phyloP scores from a whole-genome alignment of 1,284 basidiomycete species.

The Ceratobasidium sp. region DNA sequence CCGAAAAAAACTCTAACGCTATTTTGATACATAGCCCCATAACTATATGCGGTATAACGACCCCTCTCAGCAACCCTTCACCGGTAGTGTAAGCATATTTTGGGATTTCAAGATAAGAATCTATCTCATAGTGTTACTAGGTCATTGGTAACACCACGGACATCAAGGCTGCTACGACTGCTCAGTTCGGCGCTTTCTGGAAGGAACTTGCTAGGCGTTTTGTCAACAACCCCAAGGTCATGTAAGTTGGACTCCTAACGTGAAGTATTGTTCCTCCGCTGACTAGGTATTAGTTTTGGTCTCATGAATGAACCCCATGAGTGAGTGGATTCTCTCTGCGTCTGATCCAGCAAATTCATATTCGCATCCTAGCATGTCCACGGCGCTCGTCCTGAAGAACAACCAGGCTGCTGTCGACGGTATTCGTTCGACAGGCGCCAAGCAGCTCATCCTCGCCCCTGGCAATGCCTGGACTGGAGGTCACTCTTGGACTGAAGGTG shows the following conservation, averaged over 20 bases:
- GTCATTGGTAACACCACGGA: conserved; percentile 63
- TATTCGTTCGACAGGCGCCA: conserved; percentile 61
- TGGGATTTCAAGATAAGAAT: neutral
- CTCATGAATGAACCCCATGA: conserved; percentile 63
- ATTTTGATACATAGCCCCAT: conserved; percentile 55
- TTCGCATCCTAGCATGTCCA: conserved; percentile 55
- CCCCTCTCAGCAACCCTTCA: conserved; percentile 62
- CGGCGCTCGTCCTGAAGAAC: conserved; percentile 60
- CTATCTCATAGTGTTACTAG: conserved; percentile 50
- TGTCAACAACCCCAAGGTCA: conserved; percentile 49
- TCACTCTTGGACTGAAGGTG: conserved; percentile 61
- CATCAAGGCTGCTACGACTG: conserved; percentile 62
- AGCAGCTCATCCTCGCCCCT: conserved; percentile 63
- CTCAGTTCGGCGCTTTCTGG: conserved; percentile 52
- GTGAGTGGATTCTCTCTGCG: neutral
- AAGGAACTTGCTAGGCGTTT: conserved; percentile 51
- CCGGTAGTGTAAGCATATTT: conserved; percentile 60
- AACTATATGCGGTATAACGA: conserved; percentile 65
- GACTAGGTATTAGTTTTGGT: conserved; percentile 50
- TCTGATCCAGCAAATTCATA: conserved; percentile 2
- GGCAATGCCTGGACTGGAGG: conserved; percentile 65
- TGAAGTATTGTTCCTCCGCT: neutral
- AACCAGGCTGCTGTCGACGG: conserved; percentile 63
- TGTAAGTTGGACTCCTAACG: neutral
- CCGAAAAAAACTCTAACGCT: too few species aligned